Evolutionary conservation across 257 asterid species (phyloP).

Genomic region (Przewalskia tangutica): DNA sequence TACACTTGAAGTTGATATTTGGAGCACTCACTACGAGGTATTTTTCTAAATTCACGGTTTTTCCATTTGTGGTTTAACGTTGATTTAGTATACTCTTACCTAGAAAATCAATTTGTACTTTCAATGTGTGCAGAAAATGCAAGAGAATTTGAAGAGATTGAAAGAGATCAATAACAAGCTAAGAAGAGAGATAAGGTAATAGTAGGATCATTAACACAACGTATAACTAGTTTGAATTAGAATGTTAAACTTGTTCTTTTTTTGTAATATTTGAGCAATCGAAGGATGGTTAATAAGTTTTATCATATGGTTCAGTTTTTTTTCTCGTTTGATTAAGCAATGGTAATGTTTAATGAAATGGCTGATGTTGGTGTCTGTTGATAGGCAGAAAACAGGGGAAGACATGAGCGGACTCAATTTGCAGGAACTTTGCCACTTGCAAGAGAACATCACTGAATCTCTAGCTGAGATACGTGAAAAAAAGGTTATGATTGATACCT

Average conservation of each 20-base stretch:
- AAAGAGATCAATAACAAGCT: slow-evolving; percentile 28
- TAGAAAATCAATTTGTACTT: not conserved
- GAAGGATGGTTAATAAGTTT: not conserved
- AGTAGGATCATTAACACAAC: not conserved
- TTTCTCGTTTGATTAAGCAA: not conserved
- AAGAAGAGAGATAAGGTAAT: slow-evolving; percentile 37
- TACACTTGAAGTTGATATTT: slow-evolving; percentile 39
- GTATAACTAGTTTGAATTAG: too few species aligned
- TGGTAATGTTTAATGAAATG: too few species aligned
- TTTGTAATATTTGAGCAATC: not conserved
- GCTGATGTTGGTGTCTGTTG: not conserved
- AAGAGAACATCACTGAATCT: slow-evolving; percentile 16
- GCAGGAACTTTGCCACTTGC: slow-evolving; percentile 19
- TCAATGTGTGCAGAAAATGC: slow-evolving; percentile 35
- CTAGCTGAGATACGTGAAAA: slow-evolving; percentile 20
- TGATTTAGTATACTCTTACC: not conserved
- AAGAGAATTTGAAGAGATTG: slow-evolving; percentile 34
- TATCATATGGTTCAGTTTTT: not conserved
- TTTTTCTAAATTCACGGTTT: not conserved
- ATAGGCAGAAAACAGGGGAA: slow-evolving; percentile 32
- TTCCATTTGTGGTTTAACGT: not conserved
- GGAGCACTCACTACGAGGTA: slow-evolving; percentile 54
- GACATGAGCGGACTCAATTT: slow-evolving; percentile 27
- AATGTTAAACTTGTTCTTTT: too few species aligned
- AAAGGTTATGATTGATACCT: slow-evolving; percentile 11